Conservation (phyloP, 805 yeast genomes). For the Tetrapisispora iriomotensis region DNA sequence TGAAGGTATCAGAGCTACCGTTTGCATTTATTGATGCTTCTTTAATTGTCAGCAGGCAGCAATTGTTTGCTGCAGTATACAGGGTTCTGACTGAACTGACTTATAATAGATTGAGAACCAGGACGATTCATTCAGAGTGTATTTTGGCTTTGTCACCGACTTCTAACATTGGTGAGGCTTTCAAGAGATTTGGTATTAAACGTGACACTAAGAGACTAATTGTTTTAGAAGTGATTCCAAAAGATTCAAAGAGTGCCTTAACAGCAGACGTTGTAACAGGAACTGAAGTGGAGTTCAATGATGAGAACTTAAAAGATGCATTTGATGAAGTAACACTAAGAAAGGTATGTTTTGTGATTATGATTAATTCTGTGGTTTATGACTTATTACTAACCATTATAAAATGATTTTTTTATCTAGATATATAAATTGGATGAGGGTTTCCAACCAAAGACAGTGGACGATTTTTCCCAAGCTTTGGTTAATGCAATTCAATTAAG, state of each 20-base stretch:
- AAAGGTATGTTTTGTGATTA: slow-evolving; percentile 27
- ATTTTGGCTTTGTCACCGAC: slow-evolving; percentile 60
- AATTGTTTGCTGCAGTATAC: slow-evolving; percentile 49
- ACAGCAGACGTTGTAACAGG: slow-evolving; percentile 26
- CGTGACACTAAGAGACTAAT: slow-evolving; percentile 37
- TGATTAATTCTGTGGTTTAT: too few species aligned
- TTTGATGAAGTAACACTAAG: slow-evolving; percentile 30
- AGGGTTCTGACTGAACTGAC: slow-evolving; percentile 46
- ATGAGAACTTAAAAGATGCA: slow-evolving; percentile 23
- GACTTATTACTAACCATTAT: neutral
- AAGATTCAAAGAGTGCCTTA: slow-evolving; percentile 9
- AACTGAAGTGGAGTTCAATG: slow-evolving; percentile 26
- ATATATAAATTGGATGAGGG: slow-evolving; percentile 21
- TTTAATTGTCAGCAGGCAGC: slow-evolving; percentile 51
- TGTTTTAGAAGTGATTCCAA: slow-evolving; percentile 39
- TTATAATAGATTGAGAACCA: slow-evolving; percentile 46
- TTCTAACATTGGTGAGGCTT: slow-evolving; percentile 57
- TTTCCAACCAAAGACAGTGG: slow-evolving; percentile 13
- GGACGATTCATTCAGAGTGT: slow-evolving; percentile 60
- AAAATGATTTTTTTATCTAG: slow-evolving; percentile 6
- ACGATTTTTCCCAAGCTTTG: slow-evolving; percentile 33
- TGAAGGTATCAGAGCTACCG: slow-evolving; percentile 40
- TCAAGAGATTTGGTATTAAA: slow-evolving; percentile 61
- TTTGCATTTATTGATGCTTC: slow-evolving; percentile 58
- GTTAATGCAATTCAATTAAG: slow-evolving; percentile 41